These are phyloP conservation scores for Lentinula novae-zelandiae DNA, from an alignment of 1,284 basidiomycete species.

Conservation along the genomic window DNA sequence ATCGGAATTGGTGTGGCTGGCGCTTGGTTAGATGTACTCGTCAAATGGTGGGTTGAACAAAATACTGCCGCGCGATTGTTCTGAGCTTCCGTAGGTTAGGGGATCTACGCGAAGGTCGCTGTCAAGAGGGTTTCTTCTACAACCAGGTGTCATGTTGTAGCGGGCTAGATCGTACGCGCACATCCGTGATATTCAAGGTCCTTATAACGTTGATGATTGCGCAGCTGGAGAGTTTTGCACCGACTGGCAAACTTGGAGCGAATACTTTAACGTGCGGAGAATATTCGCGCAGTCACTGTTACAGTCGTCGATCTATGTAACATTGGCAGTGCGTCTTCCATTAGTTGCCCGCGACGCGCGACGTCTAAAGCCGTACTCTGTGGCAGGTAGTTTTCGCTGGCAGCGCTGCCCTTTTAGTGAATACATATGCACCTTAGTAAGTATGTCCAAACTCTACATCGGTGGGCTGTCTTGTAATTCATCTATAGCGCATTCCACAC, in stretches of 20 bases:
- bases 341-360: background rate
- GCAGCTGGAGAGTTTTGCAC: constrained; percentile 68
- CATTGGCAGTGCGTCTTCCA: constrained; percentile 49
- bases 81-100: constrained; percentile 44
- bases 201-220: constrained; percentile 2
- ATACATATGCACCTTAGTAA: constrained; percentile 68
- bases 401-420: constrained; percentile 63
- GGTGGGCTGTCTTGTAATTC: background rate
- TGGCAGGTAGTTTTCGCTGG: constrained; percentile 57
- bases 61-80: background rate
- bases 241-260: constrained; percentile 70
- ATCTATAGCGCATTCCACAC: constrained; percentile 66
- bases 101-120: constrained; percentile 68
- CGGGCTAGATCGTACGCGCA: constrained; percentile 62
- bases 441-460: constrained; percentile 20
- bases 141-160: constrained; percentile 72
- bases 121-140: constrained; percentile 70
- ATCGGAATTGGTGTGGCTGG: constrained; percentile 67
- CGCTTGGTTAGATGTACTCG: constrained; percentile 71
- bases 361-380: background rate
- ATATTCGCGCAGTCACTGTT: constrained; percentile 59
- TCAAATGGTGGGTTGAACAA: constrained; percentile 56
- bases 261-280: constrained; percentile 47
- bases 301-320: constrained; percentile 61
- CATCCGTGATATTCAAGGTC: constrained; percentile 1